These are phyloP conservation scores for Fusarium clavum DNA, from an alignment of 2,329 filamentous ascomycete genomes.

Conservation along the genomic window DNA sequence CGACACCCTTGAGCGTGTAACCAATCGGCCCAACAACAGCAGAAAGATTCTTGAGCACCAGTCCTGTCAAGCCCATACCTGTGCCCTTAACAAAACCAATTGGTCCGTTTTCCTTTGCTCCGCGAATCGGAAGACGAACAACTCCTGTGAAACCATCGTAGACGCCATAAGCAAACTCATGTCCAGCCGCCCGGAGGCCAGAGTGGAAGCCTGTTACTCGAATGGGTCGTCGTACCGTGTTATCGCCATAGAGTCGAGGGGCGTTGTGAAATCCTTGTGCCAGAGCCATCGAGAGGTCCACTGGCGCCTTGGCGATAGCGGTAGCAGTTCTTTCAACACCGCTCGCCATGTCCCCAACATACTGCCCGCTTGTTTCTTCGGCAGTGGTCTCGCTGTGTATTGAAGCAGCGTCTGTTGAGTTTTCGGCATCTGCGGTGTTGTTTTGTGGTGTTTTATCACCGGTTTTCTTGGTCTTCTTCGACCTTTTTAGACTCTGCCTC, in stretches of 20 bases:
- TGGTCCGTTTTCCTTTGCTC: conserved; percentile 65
- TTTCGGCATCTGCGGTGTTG: conserved; percentile 7
- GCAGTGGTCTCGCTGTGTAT: conserved; percentile 34
- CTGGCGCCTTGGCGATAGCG: conserved; percentile 67
- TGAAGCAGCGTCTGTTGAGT: conserved; percentile 14
- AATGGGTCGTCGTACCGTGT: conserved; percentile 72
- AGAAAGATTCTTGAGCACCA: conserved; percentile 73
- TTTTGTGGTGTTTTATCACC: not conserved
- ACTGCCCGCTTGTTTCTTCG: conserved; percentile 51
- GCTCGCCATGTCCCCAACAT: conserved; percentile 62
- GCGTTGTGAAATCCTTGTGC: conserved; percentile 79
- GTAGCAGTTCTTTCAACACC: conserved; percentile 63
- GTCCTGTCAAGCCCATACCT: conserved; percentile 71
- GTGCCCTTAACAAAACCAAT: conserved; percentile 64
- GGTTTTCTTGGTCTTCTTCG: conserved; percentile 8
- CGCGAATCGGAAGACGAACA: conserved; percentile 68
- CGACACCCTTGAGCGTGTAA: conserved; percentile 72
- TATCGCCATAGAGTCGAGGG: conserved; percentile 76
- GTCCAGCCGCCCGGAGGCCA: conserved; percentile 69
- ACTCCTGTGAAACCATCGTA: conserved; percentile 75
- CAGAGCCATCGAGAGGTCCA: conserved; percentile 70
- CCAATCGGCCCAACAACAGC: conserved; percentile 70
- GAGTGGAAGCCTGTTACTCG: conserved; percentile 74
- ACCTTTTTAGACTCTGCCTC: conserved; percentile 24
- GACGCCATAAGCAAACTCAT: conserved; percentile 72